Conservation (phyloP, 352 stramenopile genomes). For the Plasmopara halstedii region DNA sequence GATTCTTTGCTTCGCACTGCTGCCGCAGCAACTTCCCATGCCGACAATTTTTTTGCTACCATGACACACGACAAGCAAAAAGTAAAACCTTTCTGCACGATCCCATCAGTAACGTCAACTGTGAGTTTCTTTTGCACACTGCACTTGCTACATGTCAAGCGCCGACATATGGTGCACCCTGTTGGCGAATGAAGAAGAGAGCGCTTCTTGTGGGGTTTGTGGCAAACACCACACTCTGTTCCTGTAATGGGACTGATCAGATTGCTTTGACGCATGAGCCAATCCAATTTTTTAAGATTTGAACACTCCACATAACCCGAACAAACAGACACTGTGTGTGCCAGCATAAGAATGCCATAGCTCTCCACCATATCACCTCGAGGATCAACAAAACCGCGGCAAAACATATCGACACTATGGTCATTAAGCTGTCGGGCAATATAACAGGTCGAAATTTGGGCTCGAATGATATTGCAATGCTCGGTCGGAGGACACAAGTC, state of each 20-base stretch:
- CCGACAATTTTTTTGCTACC: constrained; percentile 27
- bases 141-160: constrained; percentile 34
- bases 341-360: constrained; percentile 26
- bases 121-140: constrained; percentile 37
- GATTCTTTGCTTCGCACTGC: constrained; percentile 7
- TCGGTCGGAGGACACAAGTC: constrained; percentile 9
- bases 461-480: constrained; percentile 26
- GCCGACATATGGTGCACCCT: constrained; percentile 22
- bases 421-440: constrained; percentile 26
- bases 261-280: constrained; percentile 29
- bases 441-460: constrained; percentile 39
- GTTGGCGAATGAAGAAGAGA: constrained; percentile 18
- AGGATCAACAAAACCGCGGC: constrained; percentile 36
- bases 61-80: constrained; percentile 50
- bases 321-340: constrained; percentile 21
- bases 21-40: constrained; percentile 32
- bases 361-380: constrained; percentile 31
- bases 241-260: background rate
- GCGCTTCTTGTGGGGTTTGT: constrained; percentile 23
- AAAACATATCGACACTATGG: constrained; percentile 37
- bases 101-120: constrained; percentile 26
- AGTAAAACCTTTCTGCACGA: constrained; percentile 33
- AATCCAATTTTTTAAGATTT: constrained; percentile 55
- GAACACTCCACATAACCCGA: constrained; percentile 30
- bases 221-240: constrained; percentile 22